These are phyloP conservation scores for Alloascoidea africana DNA, from an alignment of 805 yeast genomes.

Conservation along the genomic window DNA sequence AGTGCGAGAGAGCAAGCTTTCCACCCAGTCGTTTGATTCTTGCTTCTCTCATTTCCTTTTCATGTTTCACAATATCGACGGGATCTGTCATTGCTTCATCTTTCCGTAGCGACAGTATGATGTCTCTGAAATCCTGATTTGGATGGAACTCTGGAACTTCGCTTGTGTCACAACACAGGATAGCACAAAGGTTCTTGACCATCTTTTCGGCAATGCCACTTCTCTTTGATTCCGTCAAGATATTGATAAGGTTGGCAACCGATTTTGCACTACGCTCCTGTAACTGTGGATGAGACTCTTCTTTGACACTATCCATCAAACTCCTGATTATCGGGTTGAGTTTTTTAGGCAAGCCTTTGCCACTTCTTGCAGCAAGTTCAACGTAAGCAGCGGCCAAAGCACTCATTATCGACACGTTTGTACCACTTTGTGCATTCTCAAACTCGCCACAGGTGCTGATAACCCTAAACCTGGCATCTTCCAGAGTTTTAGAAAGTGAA, in stretches of 20 bases:
- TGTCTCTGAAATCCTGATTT: slow-evolving; percentile 35
- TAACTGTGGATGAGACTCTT: slow-evolving; percentile 47
- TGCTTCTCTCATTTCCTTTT: slow-evolving; percentile 56
- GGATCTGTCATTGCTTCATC: slow-evolving; percentile 59
- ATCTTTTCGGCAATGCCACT: slow-evolving; percentile 76
- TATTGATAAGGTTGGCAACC: slow-evolving; percentile 46
- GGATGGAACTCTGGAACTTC: slow-evolving; percentile 88
- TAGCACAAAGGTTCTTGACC: slow-evolving; percentile 80
- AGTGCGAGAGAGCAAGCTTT: slow-evolving; percentile 43
- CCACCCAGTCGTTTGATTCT: slow-evolving; percentile 79
- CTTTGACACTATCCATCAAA: slow-evolving; percentile 82
- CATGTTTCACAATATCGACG: slow-evolving; percentile 43
- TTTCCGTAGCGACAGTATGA: slow-evolving; percentile 59
- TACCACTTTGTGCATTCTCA: slow-evolving; percentile 27
- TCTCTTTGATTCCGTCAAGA: slow-evolving; percentile 42
- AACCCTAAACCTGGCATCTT: slow-evolving; percentile 64
- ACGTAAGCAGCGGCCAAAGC: slow-evolving; percentile 65
- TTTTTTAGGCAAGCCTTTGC: slow-evolving; percentile 52
- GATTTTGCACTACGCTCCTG: slow-evolving; percentile 63
- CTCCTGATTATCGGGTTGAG: slow-evolving; percentile 80
- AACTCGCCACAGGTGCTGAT: slow-evolving; percentile 56
- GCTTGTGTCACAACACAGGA: slow-evolving; percentile 86
- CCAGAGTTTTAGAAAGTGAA: slow-evolving; percentile 54
- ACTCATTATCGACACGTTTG: slow-evolving; percentile 51
- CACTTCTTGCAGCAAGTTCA: slow-evolving; percentile 35